Base-by-base conservation (phyloP, 176 grass and related monocot species). In the Urochloa ruziziensis region DNA sequence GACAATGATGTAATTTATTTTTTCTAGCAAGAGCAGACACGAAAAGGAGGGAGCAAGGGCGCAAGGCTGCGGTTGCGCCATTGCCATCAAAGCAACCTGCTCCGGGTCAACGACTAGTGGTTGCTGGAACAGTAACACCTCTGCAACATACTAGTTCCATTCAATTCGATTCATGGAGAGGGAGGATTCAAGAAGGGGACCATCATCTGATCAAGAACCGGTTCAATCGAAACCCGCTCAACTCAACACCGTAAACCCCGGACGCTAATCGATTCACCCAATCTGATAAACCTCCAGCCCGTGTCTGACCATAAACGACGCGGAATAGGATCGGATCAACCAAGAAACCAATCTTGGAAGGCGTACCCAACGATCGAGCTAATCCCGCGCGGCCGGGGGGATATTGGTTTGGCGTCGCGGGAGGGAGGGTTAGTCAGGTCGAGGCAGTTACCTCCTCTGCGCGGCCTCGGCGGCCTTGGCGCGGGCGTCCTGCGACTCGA, bases 381-480 rank as follows among this genome's bases (percentile, higher is more conserved):
- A 46, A 46, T 46, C 67, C 40, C 46, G 67, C 67, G 67, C 35
- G 18, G 23, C n/a, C 24, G 25, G 24, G 15, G 10, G 8, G 2
- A 32, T 24, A n/a, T n/a, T n/a, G n/a, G n/a, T n/a, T n/a, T n/a
- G n/a, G n/a, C n/a, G n/a, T n/a, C n/a, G n/a, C n/a, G n/a, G n/a
- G n/a, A n/a, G n/a, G n/a, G n/a, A n/a, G n/a, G n/a, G n/a, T n/a
- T n/a, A n/a, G n/a, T n/a, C n/a, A n/a, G 17, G 33, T 3, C 1
- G 15, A 51, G 65, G 48, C 4, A 16, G 56, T 37, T 78, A 90
- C 93, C 96, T 96, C 93, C 69, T 86, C 73, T 94, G 91, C 63
- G 96, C 96, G 62, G 96, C 96, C 75, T 94, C 91, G 47, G 91
- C 93, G 54, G 96, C 96, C 90, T 51, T 95, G 63, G 83, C 67